Base-by-base conservation (phyloP, 2,329 filamentous ascomycete species). In the Sporothrix brunneoviolacea region DNA sequence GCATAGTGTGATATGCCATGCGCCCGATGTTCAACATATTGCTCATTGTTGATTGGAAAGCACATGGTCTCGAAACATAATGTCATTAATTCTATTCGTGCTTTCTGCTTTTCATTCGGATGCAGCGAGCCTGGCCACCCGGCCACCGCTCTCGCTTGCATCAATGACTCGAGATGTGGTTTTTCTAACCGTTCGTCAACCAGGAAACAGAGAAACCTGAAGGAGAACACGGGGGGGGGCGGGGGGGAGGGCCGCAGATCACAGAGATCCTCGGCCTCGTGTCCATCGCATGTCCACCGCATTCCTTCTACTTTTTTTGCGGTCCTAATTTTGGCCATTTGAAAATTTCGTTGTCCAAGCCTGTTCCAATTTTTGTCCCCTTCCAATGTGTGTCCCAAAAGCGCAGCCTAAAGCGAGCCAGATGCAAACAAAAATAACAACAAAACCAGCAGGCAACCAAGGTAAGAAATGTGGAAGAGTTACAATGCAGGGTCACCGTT, bases 331-430 rank as follows among this genome's bases (percentile, higher is more conserved):
- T n/a, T n/a, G n/a, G n/a, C n/a, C n/a, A n/a, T n/a, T n/a, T n/a
- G n/a, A n/a, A n/a, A n/a, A n/a, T n/a, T n/a, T n/a, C n/a, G n/a
- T n/a, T n/a, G n/a, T n/a, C n/a, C n/a, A n/a, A n/a, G n/a, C 35
- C 54, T 24, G 16, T 46, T 40, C 54, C 48, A 47, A 44, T 47
- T 55, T 48, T 52, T 54, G 42, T 39, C 32, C 54, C 54, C 36
- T 50, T 39, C 52, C 24, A 30, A 42, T 54, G 39, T 45, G 32
- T 38, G 36, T 32, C 49, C 44, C 53, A 51, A 49, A 44, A 40
- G 30, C 33, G 35, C 40, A 52, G 28, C 22, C 48, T 19, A 27
- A 48, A 51, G 37, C 24, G 39, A 40, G 33, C 42, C 53, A 21
- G 36, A 58, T 47, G 49, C 32, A 43, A 51, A n/a, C 46, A 51